Conservation (phyloP, 306 rosid species). For the Psophocarpus tetragonolobus region DNA sequence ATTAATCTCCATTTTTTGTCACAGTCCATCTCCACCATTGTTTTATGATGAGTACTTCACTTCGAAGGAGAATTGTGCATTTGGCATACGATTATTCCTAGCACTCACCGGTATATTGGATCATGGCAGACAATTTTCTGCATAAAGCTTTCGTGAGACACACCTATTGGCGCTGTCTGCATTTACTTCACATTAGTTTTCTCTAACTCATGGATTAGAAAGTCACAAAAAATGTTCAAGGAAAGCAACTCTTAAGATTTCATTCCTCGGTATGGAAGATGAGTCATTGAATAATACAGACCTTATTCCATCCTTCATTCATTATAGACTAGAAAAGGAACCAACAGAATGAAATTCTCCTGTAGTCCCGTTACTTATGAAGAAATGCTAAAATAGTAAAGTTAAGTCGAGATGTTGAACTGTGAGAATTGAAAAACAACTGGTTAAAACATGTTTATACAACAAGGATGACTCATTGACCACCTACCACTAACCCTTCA, state of each 20-base stretch:
- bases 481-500: not conserved
- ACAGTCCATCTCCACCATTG: not conserved
- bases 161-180: not conserved
- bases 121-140: not conserved
- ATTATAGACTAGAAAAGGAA: not conserved
- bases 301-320: not conserved
- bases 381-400: not conserved
- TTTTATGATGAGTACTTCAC: not conserved
- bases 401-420: not conserved
- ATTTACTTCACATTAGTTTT: not conserved
- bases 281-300: not conserved
- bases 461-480: not conserved
- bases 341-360: not conserved
- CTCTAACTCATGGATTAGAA: not conserved
- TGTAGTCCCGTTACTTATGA: not conserved
- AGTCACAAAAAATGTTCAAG: not conserved
- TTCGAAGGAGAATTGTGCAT: not conserved
- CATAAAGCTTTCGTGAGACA: not conserved
- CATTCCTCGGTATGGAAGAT: not conserved
- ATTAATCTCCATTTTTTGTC: not conserved
- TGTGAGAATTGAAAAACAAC: not conserved
- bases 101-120: not conserved
- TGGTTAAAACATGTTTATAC: not conserved
- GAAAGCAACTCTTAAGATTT: not conserved
- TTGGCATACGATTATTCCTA: not conserved